Evolutionary conservation across 768 basidiomycete genomes (phyloP), one percentile per base, ranked within the genome.

Genomic region (Hypholoma sublateritium): DNA sequence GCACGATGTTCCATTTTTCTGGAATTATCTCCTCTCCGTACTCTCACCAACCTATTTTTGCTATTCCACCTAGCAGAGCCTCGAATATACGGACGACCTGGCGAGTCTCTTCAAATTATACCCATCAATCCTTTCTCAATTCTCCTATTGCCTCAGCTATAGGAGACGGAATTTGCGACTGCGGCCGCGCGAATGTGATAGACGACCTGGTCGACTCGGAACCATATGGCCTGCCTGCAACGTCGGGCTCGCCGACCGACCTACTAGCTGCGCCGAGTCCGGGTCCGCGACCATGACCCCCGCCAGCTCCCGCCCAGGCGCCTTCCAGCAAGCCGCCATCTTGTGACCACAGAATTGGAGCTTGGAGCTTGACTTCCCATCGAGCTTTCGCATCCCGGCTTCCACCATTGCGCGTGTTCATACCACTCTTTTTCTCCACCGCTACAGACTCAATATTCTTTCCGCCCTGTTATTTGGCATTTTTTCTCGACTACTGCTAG

Each of bases 281-380:
- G 16, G 39, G 39, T 41, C 7, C 39, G 39, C 4, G 9, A 17
- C 16, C 39, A 41, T 16, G 39, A 14, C 5, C 39, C 39, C 39
- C 39, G 39, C 39, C 39, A 14, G 39, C 11, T 3, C 21, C 45
- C 45, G 45, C 45, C 21, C 42, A 43, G 43, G 46, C 46, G 43
- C 43, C 19, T 53, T 24, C 43, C 53, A 53, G 53, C 53, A 45
- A 53, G 53, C 53, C 53, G 53, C 53, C 53, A 53, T 17, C 9
- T 34, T 13, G 3, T n/a, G 34, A 22, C 42, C 25, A 32, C 39
- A 17, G 5, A 16, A 16, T 14, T 9, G 21, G 34, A 22, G 22
- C 1, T 41, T 19, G 36, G 35, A 8, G 16, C 11, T 7, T 53
- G 43, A 19, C 43, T 45, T 44, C 36, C 53, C 53, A 53, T 45